phyloP scores from a whole-genome alignment of 192 early-diverging fungal species.

The Mortierella hygrophila region DNA sequence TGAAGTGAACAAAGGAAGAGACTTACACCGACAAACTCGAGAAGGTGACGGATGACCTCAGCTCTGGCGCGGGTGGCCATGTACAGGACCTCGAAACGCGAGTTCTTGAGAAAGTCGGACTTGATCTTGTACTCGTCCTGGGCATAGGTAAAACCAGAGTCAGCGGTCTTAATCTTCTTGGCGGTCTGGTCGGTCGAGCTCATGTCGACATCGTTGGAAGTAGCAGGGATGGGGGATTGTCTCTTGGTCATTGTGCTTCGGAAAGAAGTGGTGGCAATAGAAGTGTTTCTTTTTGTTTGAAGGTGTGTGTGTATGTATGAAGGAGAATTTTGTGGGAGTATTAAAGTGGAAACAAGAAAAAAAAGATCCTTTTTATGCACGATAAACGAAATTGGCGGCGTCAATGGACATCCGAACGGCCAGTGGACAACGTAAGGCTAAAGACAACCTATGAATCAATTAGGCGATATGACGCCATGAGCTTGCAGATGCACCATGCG shows the following conservation, averaged over 20 bases:
- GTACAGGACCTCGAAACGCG: constrained; percentile 41
- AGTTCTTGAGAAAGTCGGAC: constrained; percentile 36
- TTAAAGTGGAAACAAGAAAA: background rate
- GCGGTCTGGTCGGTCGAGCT: background rate
- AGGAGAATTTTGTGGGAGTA: background rate
- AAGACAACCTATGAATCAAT: background rate
- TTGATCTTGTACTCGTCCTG: constrained; percentile 36
- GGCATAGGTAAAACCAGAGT: background rate
- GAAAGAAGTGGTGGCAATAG: background rate
- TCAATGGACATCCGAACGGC: background rate
- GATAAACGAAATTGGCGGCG: background rate
- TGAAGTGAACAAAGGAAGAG: background rate
- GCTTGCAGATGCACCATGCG: background rate
- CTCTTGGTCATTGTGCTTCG: constrained; percentile 36
- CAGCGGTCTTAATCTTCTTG: constrained; percentile 30
- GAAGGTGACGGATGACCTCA: constrained; percentile 25
- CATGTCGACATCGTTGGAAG: constrained; percentile 32
- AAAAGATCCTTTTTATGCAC: background rate
- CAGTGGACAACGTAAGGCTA: background rate
- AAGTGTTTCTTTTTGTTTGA: background rate
- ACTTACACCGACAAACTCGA: constrained; percentile 48
- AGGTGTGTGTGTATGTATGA: background rate
- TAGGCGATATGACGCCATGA: background rate
- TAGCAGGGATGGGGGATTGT: constrained; percentile 8
- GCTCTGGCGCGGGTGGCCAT: constrained; percentile 44